These are phyloP conservation scores for Elsinoe batatas DNA, from an alignment of 2,329 filamentous ascomycete genomes.

Conservation along the genomic window DNA sequence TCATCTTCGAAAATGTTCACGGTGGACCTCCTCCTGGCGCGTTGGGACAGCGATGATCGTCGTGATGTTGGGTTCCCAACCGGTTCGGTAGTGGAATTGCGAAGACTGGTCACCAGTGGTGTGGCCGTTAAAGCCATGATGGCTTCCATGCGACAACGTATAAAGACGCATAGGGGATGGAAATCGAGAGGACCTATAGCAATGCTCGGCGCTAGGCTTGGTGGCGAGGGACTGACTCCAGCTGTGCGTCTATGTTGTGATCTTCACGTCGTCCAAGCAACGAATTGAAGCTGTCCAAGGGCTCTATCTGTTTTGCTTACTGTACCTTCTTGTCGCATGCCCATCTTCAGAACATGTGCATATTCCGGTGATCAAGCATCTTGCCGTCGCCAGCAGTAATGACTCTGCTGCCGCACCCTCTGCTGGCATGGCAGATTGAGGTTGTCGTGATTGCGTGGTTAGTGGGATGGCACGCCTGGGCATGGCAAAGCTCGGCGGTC, in stretches of 20 bases:
- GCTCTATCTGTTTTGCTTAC: background rate
- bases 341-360: background rate
- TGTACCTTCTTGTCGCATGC: background rate
- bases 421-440: too few relatives aligned
- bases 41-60: background rate
- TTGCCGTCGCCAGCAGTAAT: too few relatives aligned
- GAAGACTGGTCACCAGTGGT: background rate
- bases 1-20: constrained; percentile 27
- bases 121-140: too few relatives aligned
- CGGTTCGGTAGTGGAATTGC: background rate
- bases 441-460: too few relatives aligned
- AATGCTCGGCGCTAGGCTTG: background rate
- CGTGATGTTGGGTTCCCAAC: background rate
- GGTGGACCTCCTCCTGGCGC: constrained; percentile 15
- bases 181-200: too few relatives aligned
- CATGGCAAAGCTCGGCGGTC: too few relatives aligned
- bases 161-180: too few relatives aligned
- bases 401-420: too few relatives aligned
- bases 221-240: background rate
- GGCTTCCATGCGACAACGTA: too few relatives aligned
- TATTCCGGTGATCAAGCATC: too few relatives aligned
- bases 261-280: background rate
- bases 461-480: too few relatives aligned
- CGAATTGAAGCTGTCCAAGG: background rate
- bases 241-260: background rate